phyloP scores from a whole-genome alignment of 2,329 filamentous ascomycete species.

The Drechslerella stenobrocha region DNA sequence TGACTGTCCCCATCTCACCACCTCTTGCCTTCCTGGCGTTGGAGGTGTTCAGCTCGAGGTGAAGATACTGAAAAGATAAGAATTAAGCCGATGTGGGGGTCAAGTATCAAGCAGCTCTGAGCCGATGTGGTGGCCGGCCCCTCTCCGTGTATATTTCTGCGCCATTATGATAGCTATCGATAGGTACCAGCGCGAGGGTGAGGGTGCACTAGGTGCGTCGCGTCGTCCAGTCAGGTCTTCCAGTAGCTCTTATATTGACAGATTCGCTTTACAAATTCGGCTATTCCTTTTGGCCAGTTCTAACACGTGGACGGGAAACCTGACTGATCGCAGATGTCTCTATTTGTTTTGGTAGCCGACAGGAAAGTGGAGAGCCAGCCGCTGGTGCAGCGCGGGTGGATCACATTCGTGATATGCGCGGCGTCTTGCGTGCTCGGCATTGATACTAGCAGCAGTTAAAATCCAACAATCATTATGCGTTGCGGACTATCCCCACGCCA shows the following conservation, averaged over 20 bases:
- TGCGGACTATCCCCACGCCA: too few relatives aligned
- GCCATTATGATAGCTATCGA: too few relatives aligned
- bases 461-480: slow-evolving; percentile 21
- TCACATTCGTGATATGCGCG: slow-evolving; percentile 41
- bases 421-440: slow-evolving; percentile 45
- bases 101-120: too few relatives aligned
- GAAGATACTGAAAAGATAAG: slow-evolving; percentile 21
- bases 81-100: neutral
- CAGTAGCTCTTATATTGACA: neutral
- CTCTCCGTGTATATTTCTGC: too few relatives aligned
- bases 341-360: neutral
- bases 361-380: neutral
- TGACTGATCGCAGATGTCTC: neutral
- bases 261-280: neutral
- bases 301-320: neutral
- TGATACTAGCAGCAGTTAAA: too few relatives aligned
- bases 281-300: neutral
- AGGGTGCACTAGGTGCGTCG: too few relatives aligned
- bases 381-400: neutral
- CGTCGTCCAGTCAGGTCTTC: too few relatives aligned
- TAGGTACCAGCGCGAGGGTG: too few relatives aligned
- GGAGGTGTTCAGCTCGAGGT: too few relatives aligned
- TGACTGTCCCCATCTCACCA: slow-evolving; percentile 36
- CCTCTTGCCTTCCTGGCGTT: slow-evolving; percentile 13
- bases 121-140: too few relatives aligned